Conservation (phyloP, 768 basidiomycete species). For the Glaciozyma martinii region DNA sequence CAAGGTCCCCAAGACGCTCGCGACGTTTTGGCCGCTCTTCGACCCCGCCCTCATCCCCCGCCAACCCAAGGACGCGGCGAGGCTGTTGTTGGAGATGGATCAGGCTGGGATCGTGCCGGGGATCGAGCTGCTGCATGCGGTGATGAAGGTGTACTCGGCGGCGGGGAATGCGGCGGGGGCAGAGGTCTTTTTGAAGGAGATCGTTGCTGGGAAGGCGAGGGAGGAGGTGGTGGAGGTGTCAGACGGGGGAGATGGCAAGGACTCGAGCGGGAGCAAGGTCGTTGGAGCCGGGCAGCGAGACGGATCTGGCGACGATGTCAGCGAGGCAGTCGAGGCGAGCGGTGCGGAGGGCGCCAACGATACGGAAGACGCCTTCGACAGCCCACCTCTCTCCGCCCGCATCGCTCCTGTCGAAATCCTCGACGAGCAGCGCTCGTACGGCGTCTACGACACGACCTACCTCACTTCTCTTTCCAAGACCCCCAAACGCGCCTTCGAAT, state of each 20-base stretch:
- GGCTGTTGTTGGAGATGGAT: conserved; percentile 8
- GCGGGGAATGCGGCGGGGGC: background rate
- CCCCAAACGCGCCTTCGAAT: conserved; percentile 1
- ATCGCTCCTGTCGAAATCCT: too few species aligned
- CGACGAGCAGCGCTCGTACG: background rate
- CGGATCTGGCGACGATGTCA: background rate
- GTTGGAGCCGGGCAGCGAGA: background rate
- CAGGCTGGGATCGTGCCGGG: background rate
- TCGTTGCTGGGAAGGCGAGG: background rate
- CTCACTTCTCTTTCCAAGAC: conserved; percentile 26
- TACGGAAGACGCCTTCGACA: background rate
- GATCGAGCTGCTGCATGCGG: background rate
- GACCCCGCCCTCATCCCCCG: conserved; percentile 9
- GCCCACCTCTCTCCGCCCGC: too few species aligned
- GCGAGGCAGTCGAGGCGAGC: conserved; percentile 8
- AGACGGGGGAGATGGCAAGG: background rate
- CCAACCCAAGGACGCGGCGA: conserved; percentile 5
- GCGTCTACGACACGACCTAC: conserved; percentile 37
- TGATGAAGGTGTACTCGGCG: conserved; percentile 27
- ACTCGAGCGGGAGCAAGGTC: background rate
- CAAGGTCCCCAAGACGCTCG: background rate
- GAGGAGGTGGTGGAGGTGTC: too few species aligned
- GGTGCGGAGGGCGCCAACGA: conserved; percentile 41
- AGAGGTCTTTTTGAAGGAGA: background rate
- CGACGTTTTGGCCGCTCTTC: conserved; percentile 13